Base-by-base conservation (phyloP, 2,329 filamentous ascomycete species). In the Aspergillus chevalieri region DNA sequence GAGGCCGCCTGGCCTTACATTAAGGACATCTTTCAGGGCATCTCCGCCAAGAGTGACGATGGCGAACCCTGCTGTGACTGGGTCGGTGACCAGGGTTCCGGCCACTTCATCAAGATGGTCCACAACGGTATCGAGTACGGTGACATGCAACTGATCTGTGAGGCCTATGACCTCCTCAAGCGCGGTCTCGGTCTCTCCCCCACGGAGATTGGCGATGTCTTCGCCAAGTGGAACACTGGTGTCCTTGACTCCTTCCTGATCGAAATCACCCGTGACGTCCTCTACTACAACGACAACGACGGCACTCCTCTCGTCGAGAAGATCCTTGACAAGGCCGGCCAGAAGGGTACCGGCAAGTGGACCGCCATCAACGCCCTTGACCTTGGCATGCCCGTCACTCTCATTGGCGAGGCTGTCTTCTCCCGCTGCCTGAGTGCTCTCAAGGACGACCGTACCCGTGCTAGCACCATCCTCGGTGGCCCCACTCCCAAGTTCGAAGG, bases 81-180 rank as follows among this genome's bases (percentile, higher is more conserved):
- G 93, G 93, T 98, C 66, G 93, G 93, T 79, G 93, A 97, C 77
- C 90, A 97, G 76, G 93, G 93, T 84, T 89, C 93, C 77, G 93
- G 93, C 65, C 93, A 98, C 85, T 98, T 96, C 82, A 92, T 98
- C 81, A 98, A 98, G 88, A 98, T 98, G 93, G 93, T 98, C 57
- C 93, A 98, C 86, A 98, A 98, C 78, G 93, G 93, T 83, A 98
- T 98, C 66, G 93, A 98, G 80, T 98, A 98, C 74, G 93, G 93
- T 84, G 93, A 98, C 79, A 98, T 98, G 93, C 93, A 98, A 82
- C 83, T 98, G 68, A 98, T 98, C 73, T 94, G 87, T 77, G 93
- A 98, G 92, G 93, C 93, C 65, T 98, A 98, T 78, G 93, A 98
- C 74, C 95, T 98, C 78, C 88, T 98, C 86, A 97, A 97, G 85